Base-by-base conservation (phyloP, 495 filamentous ascomycete species). In the Haplographium delicatum region DNA sequence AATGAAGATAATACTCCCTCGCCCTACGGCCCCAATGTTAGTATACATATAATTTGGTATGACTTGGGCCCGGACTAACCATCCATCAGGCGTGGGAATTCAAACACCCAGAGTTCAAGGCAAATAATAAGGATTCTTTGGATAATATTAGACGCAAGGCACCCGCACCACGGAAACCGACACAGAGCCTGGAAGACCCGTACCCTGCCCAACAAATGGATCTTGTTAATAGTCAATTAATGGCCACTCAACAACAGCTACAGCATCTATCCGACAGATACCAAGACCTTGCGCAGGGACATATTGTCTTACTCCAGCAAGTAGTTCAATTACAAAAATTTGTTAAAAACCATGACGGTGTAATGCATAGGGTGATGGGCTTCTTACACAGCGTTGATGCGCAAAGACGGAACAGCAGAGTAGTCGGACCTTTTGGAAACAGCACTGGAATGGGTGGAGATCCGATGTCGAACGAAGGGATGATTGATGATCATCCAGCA, bases 131-230 rank as follows among this genome's bases (percentile, higher is more conserved):
- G 68, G 94, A 97, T 56, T 91, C 91, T 26, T 76, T 98, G 13
- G 93, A 98, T 60, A 97, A 96, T 63, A 98, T 98, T 61, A 81
- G 89, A 62, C 80, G 93, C 48, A 98, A 98, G 68, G 94, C 94
- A 4, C 93, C 93, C 2, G 90, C 91, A 1, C 87, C 91, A 11
- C 78, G 93, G 53, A 97, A 96, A 62, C 68, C 83, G 31, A 70
- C 80, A 46, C 61, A 67, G 48, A 59, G 62, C 25, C 71, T 76
- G 56, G 89, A 93, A 5, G 93, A 96, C 30, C 73, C 85, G 2
- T 83, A 84, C 28, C 86, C 89, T 0, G 79, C 84, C 4, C 89
- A 93, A 64, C 93, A 97, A 65, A 88, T 97, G 56, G 85, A 95
- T 47, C 73, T 93, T 23, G 74, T 98, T 44, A 90, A 90, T 72